Percentiles rank a stretch among this genome's conserved stretches.
Evolutionary conservation across 192 early-diverging fungal genomes (phyloP).

Genomic region (Linnemannia exigua): DNA sequence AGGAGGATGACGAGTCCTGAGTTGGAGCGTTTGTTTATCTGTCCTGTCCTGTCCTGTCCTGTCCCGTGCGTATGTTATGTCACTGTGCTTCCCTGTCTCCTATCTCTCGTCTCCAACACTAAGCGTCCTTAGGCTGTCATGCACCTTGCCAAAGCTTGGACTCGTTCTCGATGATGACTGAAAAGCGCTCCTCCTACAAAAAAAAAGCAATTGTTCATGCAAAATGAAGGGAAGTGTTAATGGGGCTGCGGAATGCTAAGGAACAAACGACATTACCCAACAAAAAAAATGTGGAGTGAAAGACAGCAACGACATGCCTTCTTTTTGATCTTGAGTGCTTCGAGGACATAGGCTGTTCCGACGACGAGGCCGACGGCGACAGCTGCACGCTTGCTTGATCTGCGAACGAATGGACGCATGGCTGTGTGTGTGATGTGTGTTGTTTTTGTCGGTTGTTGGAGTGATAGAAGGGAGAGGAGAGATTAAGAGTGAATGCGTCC

Average conservation of each 20-base stretch:
- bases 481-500: neutral
- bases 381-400: constrained; percentile 50
- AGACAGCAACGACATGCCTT: constrained; percentile 19
- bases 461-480: neutral
- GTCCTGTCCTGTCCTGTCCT: neutral
- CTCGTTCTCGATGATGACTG: constrained; percentile 48
- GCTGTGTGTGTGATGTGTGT: neutral
- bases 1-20: neutral
- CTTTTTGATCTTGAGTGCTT: constrained; percentile 58
- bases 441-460: neutral
- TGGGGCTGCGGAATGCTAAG: neutral
- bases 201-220: neutral
- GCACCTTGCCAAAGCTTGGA: constrained; percentile 51
- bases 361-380: constrained; percentile 43
- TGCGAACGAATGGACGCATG: constrained; percentile 53
- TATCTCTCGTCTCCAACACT: neutral
- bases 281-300: constrained; percentile 6
- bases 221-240: neutral
- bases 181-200: constrained; percentile 50
- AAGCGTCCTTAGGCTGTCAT: constrained; percentile 17
- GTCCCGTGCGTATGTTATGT: neutral
- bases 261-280: neutral
- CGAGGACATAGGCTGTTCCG: constrained; percentile 45
- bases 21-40: neutral
- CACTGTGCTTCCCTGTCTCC: neutral